Conservation (phyloP, 2,329 filamentous ascomycete species). For the Westerdykella sp. region DNA sequence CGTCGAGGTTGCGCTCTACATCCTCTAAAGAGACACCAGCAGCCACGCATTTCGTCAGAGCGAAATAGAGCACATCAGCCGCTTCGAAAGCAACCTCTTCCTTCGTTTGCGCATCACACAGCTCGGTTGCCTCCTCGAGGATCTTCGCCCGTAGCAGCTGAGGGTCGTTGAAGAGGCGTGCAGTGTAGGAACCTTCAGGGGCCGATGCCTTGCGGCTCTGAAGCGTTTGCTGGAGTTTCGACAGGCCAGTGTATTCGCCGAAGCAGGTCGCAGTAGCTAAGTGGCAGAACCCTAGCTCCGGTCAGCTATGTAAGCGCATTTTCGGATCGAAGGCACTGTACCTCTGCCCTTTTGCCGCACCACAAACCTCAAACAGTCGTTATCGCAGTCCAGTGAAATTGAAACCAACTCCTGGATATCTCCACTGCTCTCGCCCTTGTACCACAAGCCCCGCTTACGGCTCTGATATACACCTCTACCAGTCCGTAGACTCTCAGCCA, state of each 20-base stretch:
- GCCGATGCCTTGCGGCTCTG: slow-evolving; percentile 74
- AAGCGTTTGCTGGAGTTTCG: slow-evolving; percentile 81
- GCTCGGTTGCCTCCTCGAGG: slow-evolving; percentile 94
- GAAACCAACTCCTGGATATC: slow-evolving; percentile 85
- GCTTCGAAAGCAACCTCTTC: slow-evolving; percentile 89
- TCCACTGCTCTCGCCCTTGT: slow-evolving; percentile 91
- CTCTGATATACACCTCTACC: slow-evolving; percentile 89
- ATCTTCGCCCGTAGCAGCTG: slow-evolving; percentile 91
- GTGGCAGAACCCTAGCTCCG: slow-evolving; percentile 70
- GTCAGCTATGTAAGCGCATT: slow-evolving; percentile 3
- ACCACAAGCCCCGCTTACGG: slow-evolving; percentile 89
- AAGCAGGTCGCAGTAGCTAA: slow-evolving; percentile 90
- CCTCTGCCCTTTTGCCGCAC: slow-evolving; percentile 80
- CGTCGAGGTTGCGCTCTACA: slow-evolving; percentile 85
- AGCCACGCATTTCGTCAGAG: slow-evolving; percentile 78
- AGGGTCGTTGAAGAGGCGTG: slow-evolving; percentile 82
- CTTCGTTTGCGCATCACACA: slow-evolving; percentile 77
- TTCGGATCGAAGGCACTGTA: slow-evolving; percentile 19
- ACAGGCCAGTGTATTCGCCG: slow-evolving; percentile 72
- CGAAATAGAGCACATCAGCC: slow-evolving; percentile 93
- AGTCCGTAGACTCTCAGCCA: slow-evolving; percentile 77
- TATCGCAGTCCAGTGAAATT: slow-evolving; percentile 85
- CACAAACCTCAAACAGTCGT: slow-evolving; percentile 83
- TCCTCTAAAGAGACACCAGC: slow-evolving; percentile 81
- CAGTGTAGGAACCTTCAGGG: slow-evolving; percentile 87